Evolutionary conservation across 1,284 basidiomycete species (phyloP).

Genomic region (Meripilus lineatus): DNA sequence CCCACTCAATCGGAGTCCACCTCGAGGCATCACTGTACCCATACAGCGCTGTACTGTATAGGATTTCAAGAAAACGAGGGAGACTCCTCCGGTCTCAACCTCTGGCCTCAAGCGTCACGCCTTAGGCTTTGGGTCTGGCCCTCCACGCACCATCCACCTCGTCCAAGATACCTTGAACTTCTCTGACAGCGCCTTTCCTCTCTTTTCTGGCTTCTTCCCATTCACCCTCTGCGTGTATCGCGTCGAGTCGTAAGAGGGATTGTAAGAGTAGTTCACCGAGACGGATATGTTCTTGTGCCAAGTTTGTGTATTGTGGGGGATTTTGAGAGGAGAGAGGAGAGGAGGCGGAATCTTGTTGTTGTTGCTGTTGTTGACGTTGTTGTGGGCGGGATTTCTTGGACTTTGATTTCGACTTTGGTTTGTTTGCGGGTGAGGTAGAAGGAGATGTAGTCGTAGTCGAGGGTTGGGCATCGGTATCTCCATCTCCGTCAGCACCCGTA

Average conservation of each 20-base stretch:
- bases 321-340: too few species aligned
- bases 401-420: constrained; percentile 2
- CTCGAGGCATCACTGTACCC: too few species aligned
- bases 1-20: too few species aligned
- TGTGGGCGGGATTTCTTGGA: constrained; percentile 9
- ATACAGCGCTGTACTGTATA: too few species aligned
- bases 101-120: too few species aligned
- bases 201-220: constrained; percentile 70
- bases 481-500: too few species aligned
- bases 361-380: constrained; percentile 8
- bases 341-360: too few species aligned
- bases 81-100: too few species aligned
- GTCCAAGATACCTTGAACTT: constrained; percentile 56
- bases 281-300: constrained; percentile 49
- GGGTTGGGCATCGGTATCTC: constrained; percentile 17
- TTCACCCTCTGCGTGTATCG: constrained; percentile 57
- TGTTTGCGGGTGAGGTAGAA: constrained; percentile 11
- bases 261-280: constrained; percentile 74
- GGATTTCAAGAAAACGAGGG: too few species aligned
- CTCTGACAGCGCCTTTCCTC: constrained; percentile 71
- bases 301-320: constrained; percentile 17
- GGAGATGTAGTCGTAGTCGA: constrained; percentile 13
- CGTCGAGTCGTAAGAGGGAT: constrained; percentile 71
- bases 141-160: constrained; percentile 49
- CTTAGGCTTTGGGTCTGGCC: too few species aligned